A percentile compares a stretch with the other conserved stretches of the same genome.
phyloP scores from a whole-genome alignment of 2,329 filamentous ascomycete genomes.

The Nakataea oryzae region DNA sequence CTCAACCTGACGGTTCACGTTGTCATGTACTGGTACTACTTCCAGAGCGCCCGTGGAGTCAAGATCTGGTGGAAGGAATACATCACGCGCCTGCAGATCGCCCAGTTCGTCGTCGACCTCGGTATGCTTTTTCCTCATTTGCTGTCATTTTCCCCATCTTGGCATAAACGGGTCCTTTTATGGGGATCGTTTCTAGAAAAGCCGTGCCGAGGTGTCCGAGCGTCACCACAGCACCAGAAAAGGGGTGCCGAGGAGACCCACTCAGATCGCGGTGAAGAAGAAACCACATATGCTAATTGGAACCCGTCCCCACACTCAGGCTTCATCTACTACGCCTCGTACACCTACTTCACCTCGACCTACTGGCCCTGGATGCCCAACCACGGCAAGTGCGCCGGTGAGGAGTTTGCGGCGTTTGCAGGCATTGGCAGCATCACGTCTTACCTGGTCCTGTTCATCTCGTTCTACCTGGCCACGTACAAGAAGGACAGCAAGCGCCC shows the following conservation, averaged over 20 bases:
- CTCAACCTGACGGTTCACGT: constrained; percentile 93
- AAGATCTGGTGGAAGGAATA: constrained; percentile 99
- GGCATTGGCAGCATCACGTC: constrained; percentile 88
- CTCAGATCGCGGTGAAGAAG: neutral
- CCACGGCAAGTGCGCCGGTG: constrained; percentile 76
- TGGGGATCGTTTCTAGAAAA: neutral
- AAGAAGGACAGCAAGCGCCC: constrained; percentile 71
- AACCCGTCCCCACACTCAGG: constrained; percentile 35
- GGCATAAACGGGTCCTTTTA: neutral
- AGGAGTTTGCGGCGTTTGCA: constrained; percentile 91
- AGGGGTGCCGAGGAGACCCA: neutral
- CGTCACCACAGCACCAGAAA: neutral
- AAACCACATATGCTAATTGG: constrained; percentile 1
- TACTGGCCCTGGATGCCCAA: constrained; percentile 85
- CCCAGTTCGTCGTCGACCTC: constrained; percentile 94
- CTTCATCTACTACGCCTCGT: constrained; percentile 98
- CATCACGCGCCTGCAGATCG: constrained; percentile 95
- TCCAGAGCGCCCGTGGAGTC: constrained; percentile 92
- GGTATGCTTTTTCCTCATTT: constrained; percentile 45
- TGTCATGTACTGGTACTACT: constrained; percentile 99
- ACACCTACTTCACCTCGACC: constrained; percentile 90
- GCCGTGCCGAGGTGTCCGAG: neutral
- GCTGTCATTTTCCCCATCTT: neutral
- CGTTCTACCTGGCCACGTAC: constrained; percentile 97
- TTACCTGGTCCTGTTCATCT: constrained; percentile 97